These are phyloP conservation scores for Arabis hirsuta DNA, from an alignment of 345 rosid genomes.

Conservation along the genomic window DNA sequence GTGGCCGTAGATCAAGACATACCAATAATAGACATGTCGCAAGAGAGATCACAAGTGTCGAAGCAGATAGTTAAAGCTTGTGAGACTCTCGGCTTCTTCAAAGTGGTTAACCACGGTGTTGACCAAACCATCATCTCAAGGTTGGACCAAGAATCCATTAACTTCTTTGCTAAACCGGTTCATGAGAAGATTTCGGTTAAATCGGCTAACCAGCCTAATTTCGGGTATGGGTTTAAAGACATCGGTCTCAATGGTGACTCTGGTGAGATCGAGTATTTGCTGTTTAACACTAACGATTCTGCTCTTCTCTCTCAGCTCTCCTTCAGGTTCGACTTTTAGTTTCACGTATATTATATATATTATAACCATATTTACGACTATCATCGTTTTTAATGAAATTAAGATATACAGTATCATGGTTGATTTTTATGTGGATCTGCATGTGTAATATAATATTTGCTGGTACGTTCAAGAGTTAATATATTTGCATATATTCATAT, in stretches of 20 bases:
- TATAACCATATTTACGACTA: background rate
- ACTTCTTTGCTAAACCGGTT: conserved; percentile 64
- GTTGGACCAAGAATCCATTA: conserved; percentile 61
- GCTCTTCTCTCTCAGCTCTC: conserved; percentile 23
- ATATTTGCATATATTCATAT: too few relatives aligned
- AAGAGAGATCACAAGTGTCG: conserved; percentile 53
- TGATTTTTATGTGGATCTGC: too few relatives aligned
- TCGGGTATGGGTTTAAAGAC: conserved; percentile 80
- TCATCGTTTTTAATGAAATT: background rate
- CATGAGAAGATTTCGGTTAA: conserved; percentile 65
- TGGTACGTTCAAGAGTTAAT: too few relatives aligned
- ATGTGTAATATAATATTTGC: too few relatives aligned
- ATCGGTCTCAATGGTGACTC: conserved; percentile 81
- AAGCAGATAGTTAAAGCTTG: conserved; percentile 67
- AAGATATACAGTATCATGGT: background rate
- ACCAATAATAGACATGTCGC: conserved; percentile 64
- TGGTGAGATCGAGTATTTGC: conserved; percentile 85
- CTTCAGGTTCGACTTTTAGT: conserved; percentile 24
- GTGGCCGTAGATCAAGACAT: conserved; percentile 40
- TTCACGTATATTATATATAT: conserved; percentile 6
- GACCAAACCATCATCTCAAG: conserved; percentile 40
- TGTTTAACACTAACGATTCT: conserved; percentile 60
- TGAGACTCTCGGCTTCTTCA: conserved; percentile 80
- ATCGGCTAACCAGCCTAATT: conserved; percentile 52
- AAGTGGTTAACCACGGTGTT: conserved; percentile 79